Evolutionary conservation across 179 eudicot species (phyloP).

Genomic region (Vitellaria paradoxa): DNA sequence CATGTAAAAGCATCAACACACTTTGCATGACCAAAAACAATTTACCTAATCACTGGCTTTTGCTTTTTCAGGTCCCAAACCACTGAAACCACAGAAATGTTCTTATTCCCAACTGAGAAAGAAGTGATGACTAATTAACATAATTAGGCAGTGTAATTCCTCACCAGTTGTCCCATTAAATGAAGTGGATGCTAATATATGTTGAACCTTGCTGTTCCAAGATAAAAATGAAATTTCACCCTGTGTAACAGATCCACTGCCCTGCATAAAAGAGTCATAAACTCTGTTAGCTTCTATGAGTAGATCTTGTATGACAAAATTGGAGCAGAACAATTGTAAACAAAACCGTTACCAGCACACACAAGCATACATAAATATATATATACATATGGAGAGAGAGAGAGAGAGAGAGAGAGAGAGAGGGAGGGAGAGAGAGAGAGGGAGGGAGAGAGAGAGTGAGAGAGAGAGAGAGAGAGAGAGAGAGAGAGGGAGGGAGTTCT

Average conservation of each 20-base stretch:
- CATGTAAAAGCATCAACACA: conserved; percentile 4
- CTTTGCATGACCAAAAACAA: not conserved
- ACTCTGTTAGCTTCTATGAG: conserved; percentile 1
- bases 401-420: too few relatives aligned
- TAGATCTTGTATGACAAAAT: not conserved
- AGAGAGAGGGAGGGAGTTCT: not conserved
- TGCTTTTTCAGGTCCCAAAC: conserved; percentile 99
- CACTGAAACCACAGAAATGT: conserved; percentile 41
- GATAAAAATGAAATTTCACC: conserved; percentile 95
- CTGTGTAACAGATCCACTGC: conserved; percentile 81
- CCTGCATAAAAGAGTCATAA: conserved; percentile 47
- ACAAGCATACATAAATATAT: not conserved
- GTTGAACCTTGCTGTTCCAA: conserved; percentile 94
- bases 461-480: too few relatives aligned
- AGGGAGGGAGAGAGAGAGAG: too few relatives aligned
- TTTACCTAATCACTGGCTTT: conserved; percentile 88
- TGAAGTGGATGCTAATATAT: conserved; percentile 93
- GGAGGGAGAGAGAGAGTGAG: too few relatives aligned
- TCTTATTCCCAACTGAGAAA: conserved; percentile 8
- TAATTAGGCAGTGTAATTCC: conserved; percentile 4
- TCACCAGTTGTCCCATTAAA: conserved; percentile 87
- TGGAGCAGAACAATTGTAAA: not conserved
- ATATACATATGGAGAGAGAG: too few relatives aligned
- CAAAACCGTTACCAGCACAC: not conserved
- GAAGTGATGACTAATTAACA: conserved; percentile 7